A percentile compares a stretch with the other conserved stretches of the same genome.
These are phyloP conservation scores for Crithidia acanthocephali DNA, from an alignment of 208 protist species.

Conservation along the genomic window DNA sequence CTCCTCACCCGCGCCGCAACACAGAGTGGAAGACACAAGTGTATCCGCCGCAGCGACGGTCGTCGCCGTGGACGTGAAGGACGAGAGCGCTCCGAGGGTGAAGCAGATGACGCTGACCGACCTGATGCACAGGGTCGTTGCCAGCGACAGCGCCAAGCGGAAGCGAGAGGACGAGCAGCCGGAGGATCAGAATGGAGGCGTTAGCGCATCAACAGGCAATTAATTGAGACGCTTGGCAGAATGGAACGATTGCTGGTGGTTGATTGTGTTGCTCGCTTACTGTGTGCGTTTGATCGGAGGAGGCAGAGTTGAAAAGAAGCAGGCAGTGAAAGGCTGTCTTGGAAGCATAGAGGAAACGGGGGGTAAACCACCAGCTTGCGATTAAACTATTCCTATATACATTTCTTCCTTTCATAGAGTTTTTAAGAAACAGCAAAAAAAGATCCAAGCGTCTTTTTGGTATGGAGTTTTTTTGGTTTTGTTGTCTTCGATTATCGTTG, in stretches of 20 bases:
- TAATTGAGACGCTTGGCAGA: neutral
- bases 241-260: no score
- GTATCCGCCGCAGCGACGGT: neutral
- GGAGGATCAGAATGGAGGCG: conserved; percentile 24
- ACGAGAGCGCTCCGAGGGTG: conserved; percentile 12
- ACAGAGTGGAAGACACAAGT: neutral
- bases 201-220: conserved; percentile 11
- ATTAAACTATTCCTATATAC: no score
- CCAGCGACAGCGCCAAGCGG: conserved; percentile 20
- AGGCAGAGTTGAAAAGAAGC: no score
- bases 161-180: conserved; percentile 20
- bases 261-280: no score
- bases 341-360: neutral
- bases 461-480: no score
- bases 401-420: no score
- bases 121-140: conserved; percentile 15
- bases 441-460: no score
- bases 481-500: no score
- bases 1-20: neutral
- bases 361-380: no score
- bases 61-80: conserved; percentile 23
- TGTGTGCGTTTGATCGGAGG: no score
- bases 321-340: no score
- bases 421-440: neutral
- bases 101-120: conserved; percentile 32